Evolutionary conservation across 202 grass and related monocot species (phyloP), one percentile per base, ranked within the genome.

Genomic region (Panicum hallii): DNA sequence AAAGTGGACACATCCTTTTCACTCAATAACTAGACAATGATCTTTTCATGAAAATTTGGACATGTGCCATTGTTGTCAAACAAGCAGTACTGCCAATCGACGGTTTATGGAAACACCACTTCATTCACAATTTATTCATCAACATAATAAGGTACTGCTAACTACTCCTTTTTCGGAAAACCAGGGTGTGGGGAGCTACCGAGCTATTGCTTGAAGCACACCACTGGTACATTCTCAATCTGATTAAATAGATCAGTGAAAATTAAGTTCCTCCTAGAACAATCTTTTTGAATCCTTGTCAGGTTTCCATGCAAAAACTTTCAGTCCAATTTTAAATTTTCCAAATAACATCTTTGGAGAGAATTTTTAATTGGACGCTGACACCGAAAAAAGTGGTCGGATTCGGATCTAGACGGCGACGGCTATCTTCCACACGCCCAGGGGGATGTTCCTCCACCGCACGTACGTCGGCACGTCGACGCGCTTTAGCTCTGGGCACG

Each of bases 381-480:
- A 48, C 82, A 7, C 7, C 38, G 10, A 57, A 38, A 69, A 34
- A 12, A 52, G 34, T 12, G 48, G 55, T 41, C 20, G 40, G 20
- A 36, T 34, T 30, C 6, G 2, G 60, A n/a, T 4, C 8, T 13
- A 45, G 60, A 75, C 47, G 1, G 14, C 60, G 81, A 75, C 34
- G 60, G 70, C 58, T 1, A 66, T 20, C 32, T 12, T 13, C 50
- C 38, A 19, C 17, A 1, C 22, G 15, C 11, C 38, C n/a, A n/a
- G 8, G 7, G 3, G 8, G 56, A 7, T 1, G 1, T n/a, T 26
- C 28, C 63, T 20, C 41, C 40, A 28, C 67, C 75, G 5, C n/a
- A 71, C 17, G 77, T 20, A 63, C 19, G 83, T 78, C 74, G 83
- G 74, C 83, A 70, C 42, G 45, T 72, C 70, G 45, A 64, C 69